Conservation (phyloP, 495 filamentous ascomycete genomes). For the Hypomontagnella monticulosa region DNA sequence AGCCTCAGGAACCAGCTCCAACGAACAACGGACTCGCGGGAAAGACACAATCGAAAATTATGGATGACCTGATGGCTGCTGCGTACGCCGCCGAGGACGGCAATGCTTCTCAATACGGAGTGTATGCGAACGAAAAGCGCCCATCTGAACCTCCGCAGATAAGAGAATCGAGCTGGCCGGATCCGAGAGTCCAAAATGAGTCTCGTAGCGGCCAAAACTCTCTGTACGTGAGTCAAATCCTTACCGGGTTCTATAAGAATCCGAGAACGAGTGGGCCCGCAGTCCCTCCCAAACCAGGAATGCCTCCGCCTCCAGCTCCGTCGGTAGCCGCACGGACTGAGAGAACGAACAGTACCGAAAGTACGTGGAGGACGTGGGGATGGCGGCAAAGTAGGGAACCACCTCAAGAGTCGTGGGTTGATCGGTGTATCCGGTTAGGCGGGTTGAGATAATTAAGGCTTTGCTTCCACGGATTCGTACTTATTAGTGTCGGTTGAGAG, state of each 20-base stretch:
- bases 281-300: conserved; percentile 14
- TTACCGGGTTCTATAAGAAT: conserved; percentile 36
- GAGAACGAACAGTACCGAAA: conserved; percentile 27
- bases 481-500: not conserved
- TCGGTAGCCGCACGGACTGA: conserved; percentile 35
- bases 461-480: not conserved
- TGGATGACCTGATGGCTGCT: conserved; percentile 47
- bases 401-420: conserved; percentile 30
- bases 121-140: conserved; percentile 22
- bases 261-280: conserved; percentile 10
- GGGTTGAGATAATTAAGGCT: conserved; percentile 14
- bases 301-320: conserved; percentile 33
- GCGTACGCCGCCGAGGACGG: conserved; percentile 50
- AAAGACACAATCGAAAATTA: conserved; percentile 41
- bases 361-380: conserved; percentile 41
- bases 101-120: conserved; percentile 26
- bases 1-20: not conserved
- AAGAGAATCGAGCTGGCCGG: not conserved
- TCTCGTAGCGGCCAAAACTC: conserved; percentile 6
- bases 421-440: conserved; percentile 32
- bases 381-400: conserved; percentile 29
- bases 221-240: conserved; percentile 34
- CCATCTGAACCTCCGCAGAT: not conserved
- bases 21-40: conserved; percentile 1
- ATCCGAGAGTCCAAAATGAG: not conserved